phyloP scores from a whole-genome alignment of 1,284 basidiomycete species.

The Retiboletus flavoniger region DNA sequence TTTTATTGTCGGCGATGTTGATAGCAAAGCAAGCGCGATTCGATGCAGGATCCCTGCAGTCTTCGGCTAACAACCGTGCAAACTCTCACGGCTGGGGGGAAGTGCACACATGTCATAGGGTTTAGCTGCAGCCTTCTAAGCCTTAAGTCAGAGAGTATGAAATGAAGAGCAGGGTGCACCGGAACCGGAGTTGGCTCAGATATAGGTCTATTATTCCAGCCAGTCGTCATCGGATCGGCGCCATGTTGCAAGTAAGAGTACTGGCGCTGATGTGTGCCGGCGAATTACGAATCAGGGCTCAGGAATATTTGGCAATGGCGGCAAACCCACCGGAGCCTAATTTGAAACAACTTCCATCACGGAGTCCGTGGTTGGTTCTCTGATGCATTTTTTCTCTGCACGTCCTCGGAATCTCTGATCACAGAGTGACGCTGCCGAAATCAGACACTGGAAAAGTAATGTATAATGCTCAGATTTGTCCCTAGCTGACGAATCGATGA shows the following conservation, averaged over 20 bases:
- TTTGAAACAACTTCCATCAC: slow-evolving; percentile 9
- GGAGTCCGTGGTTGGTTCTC: neutral
- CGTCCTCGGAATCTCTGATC: slow-evolving; percentile 15
- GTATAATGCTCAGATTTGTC: slow-evolving; percentile 3
- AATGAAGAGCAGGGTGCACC: slow-evolving; percentile 7
- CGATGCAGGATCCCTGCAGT: neutral
- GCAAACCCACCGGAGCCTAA: neutral
- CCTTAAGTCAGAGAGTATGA: neutral
- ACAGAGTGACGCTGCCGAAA: neutral
- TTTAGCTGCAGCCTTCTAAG: slow-evolving; percentile 3
- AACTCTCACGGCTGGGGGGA: neutral
- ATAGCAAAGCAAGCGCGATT: slow-evolving; percentile 7
- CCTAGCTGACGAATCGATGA: neutral
- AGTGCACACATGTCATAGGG: slow-evolving; percentile 21
- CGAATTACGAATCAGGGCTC: neutral
- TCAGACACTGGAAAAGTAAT: neutral
- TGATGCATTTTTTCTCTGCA: neutral
- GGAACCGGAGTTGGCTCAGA: slow-evolving; percentile 1
- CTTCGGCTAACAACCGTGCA: neutral
- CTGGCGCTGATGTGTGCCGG: too few relatives aligned
- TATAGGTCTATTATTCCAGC: neutral
- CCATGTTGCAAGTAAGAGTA: neutral
- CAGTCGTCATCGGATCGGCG: neutral
- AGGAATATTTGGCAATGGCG: neutral
- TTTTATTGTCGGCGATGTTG: slow-evolving; percentile 3